A percentile compares a stretch with the other conserved stretches of the same genome.
These are phyloP conservation scores for Leishmania amazonensis DNA, from an alignment of 208 protist genomes.

Conservation along the genomic window DNA sequence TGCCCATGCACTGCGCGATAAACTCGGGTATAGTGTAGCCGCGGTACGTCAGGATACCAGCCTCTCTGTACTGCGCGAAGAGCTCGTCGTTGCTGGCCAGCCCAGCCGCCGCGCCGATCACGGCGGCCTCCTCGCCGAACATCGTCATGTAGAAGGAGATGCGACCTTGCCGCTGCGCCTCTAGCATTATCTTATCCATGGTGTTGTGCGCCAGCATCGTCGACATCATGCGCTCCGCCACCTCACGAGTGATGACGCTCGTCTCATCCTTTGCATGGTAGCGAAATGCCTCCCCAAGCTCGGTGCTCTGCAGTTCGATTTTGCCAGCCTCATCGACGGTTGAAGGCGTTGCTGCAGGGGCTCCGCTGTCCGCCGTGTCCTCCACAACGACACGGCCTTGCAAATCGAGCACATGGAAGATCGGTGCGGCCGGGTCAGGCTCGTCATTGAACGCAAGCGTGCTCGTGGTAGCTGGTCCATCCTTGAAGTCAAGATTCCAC, in stretches of 20 bases:
- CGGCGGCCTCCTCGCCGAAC: conserved; percentile 95
- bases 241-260: conserved; percentile 23
- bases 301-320: conserved; percentile 7
- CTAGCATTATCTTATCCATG: conserved; percentile 94
- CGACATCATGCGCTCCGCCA: conserved; percentile 86
- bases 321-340: not conserved
- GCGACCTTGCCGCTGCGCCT: conserved; percentile 94
- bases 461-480: conserved; percentile 44
- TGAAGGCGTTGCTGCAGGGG: not conserved
- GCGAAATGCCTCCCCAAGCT: conserved; percentile 30
- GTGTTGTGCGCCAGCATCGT: conserved; percentile 93
- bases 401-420: conserved; percentile 72
- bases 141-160: conserved; percentile 98
- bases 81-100: conserved; percentile 91
- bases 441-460: conserved; percentile 54
- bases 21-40: conserved; percentile 94
- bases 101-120: conserved; percentile 90
- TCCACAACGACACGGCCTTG: conserved; percentile 41
- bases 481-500: conserved; percentile 73
- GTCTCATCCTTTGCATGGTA: conserved; percentile 27
- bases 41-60: conserved; percentile 68
- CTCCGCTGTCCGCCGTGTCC: conserved; percentile 4
- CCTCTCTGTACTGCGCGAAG: conserved; percentile 96
- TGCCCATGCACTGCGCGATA: conserved; percentile 96
- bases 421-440: conserved; percentile 36